Conservation (phyloP, 2,329 filamentous ascomycete species). For the Sporothrix variecibatus region DNA sequence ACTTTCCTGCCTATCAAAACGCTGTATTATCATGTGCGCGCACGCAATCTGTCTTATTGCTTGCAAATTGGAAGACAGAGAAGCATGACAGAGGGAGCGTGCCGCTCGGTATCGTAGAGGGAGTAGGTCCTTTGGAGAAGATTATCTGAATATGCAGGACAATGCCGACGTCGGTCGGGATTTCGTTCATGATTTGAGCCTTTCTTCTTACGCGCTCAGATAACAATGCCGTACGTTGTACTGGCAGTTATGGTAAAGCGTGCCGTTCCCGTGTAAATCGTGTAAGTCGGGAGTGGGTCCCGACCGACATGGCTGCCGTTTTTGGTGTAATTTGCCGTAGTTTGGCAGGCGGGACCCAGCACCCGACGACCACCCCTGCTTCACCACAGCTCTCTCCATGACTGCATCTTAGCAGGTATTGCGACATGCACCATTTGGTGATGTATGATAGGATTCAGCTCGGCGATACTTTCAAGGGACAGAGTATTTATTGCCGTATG, state of each 20-base stretch:
- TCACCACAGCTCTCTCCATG: not conserved
- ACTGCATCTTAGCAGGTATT: not conserved
- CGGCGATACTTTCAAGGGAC: not conserved
- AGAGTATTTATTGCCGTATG: too few species aligned
- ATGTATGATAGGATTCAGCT: not conserved
- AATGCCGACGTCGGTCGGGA: not conserved
- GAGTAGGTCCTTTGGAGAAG: too few species aligned
- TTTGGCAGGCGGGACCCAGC: not conserved
- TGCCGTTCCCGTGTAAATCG: not conserved
- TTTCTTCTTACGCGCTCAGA: too few species aligned
- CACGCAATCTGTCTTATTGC: too few species aligned
- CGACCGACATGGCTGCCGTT: not conserved
- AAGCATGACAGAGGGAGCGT: too few species aligned
- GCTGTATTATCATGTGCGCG: too few species aligned
- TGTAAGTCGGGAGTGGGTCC: not conserved
- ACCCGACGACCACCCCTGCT: not conserved
- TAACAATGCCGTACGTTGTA: not conserved
- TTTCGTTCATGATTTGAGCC: too few species aligned
- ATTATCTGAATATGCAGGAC: too few species aligned
- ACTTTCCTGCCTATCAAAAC: too few species aligned
- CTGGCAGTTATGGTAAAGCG: not conserved
- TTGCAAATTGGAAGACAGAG: too few species aligned
- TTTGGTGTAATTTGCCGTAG: not conserved
- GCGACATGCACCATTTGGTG: not conserved
- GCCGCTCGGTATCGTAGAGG: too few species aligned